A percentile compares a stretch with the other conserved stretches of the same genome.
phyloP scores from a whole-genome alignment of 2,329 filamentous ascomycete genomes.

The Emergomyces africanus region DNA sequence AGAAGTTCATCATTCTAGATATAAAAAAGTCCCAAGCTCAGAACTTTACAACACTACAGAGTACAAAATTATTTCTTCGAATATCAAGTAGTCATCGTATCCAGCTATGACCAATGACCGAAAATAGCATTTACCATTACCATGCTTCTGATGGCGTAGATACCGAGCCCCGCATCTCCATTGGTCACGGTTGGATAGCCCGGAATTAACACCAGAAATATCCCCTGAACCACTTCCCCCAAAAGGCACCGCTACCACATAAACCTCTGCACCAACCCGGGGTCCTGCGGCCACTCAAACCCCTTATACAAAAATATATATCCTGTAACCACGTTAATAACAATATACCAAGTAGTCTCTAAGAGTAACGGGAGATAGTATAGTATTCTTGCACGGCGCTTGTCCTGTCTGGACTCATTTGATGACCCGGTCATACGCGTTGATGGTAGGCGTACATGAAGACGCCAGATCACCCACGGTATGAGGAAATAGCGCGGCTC shows the following conservation, averaged over 20 bases:
- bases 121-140: not conserved
- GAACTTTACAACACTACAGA: not conserved
- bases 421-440: not conserved
- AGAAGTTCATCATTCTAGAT: not conserved
- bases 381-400: not conserved
- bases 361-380: slow-evolving; percentile 22
- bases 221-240: not conserved
- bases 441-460: slow-evolving; percentile 51
- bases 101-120: not conserved
- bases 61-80: not conserved
- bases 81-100: not conserved
- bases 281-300: slow-evolving; percentile 47
- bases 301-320: slow-evolving; percentile 45
- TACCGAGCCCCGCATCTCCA: not conserved
- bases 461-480: slow-evolving; percentile 84
- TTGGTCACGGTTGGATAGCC: not conserved
- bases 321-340: slow-evolving; percentile 40
- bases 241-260: slow-evolving; percentile 36
- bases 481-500: slow-evolving; percentile 95
- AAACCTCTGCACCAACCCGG: slow-evolving; percentile 45
- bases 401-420: not conserved
- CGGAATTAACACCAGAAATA: not conserved
- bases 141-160: not conserved
- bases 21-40: not conserved
- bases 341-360: slow-evolving; percentile 46